Base-by-base conservation (phyloP, 192 early-diverging fungal genomes). In the Rhizoclosmatium globosum region DNA sequence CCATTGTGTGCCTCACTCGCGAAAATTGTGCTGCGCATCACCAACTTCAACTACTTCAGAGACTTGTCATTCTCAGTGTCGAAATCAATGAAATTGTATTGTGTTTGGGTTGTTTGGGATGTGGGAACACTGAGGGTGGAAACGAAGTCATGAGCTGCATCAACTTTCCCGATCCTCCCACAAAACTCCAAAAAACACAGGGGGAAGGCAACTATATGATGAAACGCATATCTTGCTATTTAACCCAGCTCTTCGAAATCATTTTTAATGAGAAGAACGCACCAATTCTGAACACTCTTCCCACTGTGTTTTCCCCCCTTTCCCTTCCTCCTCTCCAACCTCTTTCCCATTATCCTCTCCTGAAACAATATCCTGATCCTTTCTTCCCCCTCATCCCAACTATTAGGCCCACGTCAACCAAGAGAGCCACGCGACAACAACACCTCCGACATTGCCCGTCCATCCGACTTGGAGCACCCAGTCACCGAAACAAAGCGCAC, bases 361-460 rank as follows among this genome's bases (percentile, higher is more conserved):
- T 21, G 9, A 9, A 60, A 57, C 47, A 72, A 19, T n/a, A 21
- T 53, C n/a, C 43, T 46, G 50, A 71, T 41, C 47, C 23, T 21
- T 11, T 17, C 50, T 41, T 57, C 53, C 61, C 39, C 59, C 19
- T 31, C 19, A n/a, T 1, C 6, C 7, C 72, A 17, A 64, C 23
- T 42, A 67, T 53, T 31, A 4, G 11, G 21, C 67, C 17, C 38
- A 15, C 69, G 43, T 23, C 68, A 45, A n/a, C 38, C 83, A 83
- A 70, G 86, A 77, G 42, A 74, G 47, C 72, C 80, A 58, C 65
- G 80, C 59, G 66, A 72, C 57, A 59, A 74, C 46, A 53, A 81
- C n/a, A 80, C 72, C 64, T 68, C 78, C 45, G 81, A 82, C 71
- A 70, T 78, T 64, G 80, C 77, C 48, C 61, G 66, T 47, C 77